Base-by-base conservation (phyloP, 1,284 basidiomycete genomes). In the Naganishia sp. region DNA sequence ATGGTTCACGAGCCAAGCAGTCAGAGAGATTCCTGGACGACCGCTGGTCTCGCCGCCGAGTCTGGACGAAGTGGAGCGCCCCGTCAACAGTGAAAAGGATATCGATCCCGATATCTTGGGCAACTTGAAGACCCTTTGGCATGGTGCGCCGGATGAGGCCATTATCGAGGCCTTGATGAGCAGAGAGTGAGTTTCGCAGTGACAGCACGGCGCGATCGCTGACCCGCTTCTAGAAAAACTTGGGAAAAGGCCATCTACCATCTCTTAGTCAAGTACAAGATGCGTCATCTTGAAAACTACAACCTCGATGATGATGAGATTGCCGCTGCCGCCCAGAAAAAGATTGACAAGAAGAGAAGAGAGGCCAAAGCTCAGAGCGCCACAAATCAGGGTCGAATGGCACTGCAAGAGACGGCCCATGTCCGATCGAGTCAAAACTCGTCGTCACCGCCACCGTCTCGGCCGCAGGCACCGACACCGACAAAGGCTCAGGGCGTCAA, bases 181-280 rank as follows among this genome's bases (percentile, higher is more conserved):
- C 68, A 73, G 75, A 66, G 81, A 82, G 78, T 82, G 59, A 65
- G 80, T 74, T 15, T 10, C 18, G n/a, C 21, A 4, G 39, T 44
- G 2, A 25, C 45, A 10, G 49, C 48, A 15, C 11, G 42, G 42
- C 21, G 25, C 25, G 18, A 10, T 2, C 79, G 83, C 33, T 82
- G 82, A 25, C 82, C 13, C 5, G 15, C 16, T 86, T 21, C 80
- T 55, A 85, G 87, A 67, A 86, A 87, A 68, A 93, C 89, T 25
- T 93, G 91, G 90, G 91, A 95, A 78, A 96, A 96, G 79, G 90
- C 90, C 0, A 89, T 95, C 57, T 97, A 96, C 78, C 88, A 90
- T 74, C 81, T 95, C 13, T 83, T 97, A 13, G 82, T 88, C 65
- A 87, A 87, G 71, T 95, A 94, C 79, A 86, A 92, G 48, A 83